A percentile compares a stretch with the other conserved stretches of the same genome.
Evolutionary conservation across 2,329 filamentous ascomycete species (phyloP).

Genomic region (Phialophora chinensis): DNA sequence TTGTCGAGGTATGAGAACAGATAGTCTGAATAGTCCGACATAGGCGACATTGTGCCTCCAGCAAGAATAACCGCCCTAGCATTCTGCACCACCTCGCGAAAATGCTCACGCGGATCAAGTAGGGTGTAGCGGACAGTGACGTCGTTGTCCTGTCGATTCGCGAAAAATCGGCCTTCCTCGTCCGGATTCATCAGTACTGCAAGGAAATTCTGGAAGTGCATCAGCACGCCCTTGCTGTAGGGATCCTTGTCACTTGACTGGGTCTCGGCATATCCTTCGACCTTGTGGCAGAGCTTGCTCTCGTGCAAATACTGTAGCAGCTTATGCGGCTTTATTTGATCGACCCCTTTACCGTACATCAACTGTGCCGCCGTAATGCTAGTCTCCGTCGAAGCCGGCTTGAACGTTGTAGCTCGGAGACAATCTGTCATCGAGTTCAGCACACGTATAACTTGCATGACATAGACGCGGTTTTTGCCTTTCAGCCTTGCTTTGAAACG

Average conservation of each 20-base stretch:
- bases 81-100: slow-evolving; percentile 82
- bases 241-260: slow-evolving; percentile 39
- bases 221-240: slow-evolving; percentile 58
- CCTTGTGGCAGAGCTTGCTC: slow-evolving; percentile 91
- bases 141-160: slow-evolving; percentile 52
- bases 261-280: slow-evolving; percentile 77
- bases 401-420: slow-evolving; percentile 60
- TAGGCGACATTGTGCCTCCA: slow-evolving; percentile 97
- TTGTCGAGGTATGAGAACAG: slow-evolving; percentile 76
- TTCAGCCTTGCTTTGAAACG: slow-evolving; percentile 88
- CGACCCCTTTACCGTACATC: slow-evolving; percentile 81
- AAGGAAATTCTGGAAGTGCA: slow-evolving; percentile 72
- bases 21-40: slow-evolving; percentile 85
- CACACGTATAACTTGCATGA: slow-evolving; percentile 83
- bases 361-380: slow-evolving; percentile 73
- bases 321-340: slow-evolving; percentile 94
- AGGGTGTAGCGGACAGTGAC: slow-evolving; percentile 81
- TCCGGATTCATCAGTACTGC: slow-evolving; percentile 85
- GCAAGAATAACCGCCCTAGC: slow-evolving; percentile 88
- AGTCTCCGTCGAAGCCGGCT: slow-evolving; percentile 62
- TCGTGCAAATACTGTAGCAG: slow-evolving; percentile 86
- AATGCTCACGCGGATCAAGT: slow-evolving; percentile 88
- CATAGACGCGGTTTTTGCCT: slow-evolving; percentile 87
- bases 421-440: slow-evolving; percentile 77
- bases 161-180: slow-evolving; percentile 67